Base-by-base conservation (phyloP, 1,284 basidiomycete species). In the Microbotryum saponariae region DNA sequence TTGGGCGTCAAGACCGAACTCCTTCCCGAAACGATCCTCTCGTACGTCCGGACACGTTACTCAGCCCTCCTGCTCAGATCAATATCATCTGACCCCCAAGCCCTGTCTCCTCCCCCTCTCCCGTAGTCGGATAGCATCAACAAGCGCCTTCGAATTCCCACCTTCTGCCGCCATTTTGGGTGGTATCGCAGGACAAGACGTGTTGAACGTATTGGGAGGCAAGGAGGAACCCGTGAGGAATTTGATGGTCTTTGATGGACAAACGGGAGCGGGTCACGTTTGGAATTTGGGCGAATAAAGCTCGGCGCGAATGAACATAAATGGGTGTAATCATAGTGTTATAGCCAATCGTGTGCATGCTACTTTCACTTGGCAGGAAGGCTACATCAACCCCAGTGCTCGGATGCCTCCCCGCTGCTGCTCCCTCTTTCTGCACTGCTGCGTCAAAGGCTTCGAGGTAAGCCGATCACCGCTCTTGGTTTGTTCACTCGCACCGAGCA, bases 151-250 rank as follows among this genome's bases (percentile, higher is more conserved):
- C 74, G 88, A 94, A 73, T 88, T 94, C 78, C 85, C 89, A 4
- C 88, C 92, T 2, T 84, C 92, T 5, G 87, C 91, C 73, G 92
- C 92, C 1, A 87, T 98, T 33, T 80, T 98, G 51, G 94, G 96
- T 33, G 96, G 96, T 18, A 82, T 97, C 75, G 78, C 97, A 18
- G 92, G 87, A 2, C 96, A 98, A 76, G 94, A 97, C 74, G 86
- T 97, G 56, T 79, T 99, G 51, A 94, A 97, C 75, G 85, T 89
- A 0, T 79, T 98, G 45, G 89, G 88, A 49, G 89, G 86, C 58
- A 85, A 91, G 59, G 93, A 97, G 72, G 83, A 86, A 51, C 94
- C 94, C 1, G 86, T 97, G 63, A 86, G 88, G 56, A 97, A 98
- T 75, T 87, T 97, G 72, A 86, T 94, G 69, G 81, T 85, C n/a